Evolutionary conservation across 192 early-diverging fungal genomes (phyloP).

Genomic region (Rhizophagus sp.): DNA sequence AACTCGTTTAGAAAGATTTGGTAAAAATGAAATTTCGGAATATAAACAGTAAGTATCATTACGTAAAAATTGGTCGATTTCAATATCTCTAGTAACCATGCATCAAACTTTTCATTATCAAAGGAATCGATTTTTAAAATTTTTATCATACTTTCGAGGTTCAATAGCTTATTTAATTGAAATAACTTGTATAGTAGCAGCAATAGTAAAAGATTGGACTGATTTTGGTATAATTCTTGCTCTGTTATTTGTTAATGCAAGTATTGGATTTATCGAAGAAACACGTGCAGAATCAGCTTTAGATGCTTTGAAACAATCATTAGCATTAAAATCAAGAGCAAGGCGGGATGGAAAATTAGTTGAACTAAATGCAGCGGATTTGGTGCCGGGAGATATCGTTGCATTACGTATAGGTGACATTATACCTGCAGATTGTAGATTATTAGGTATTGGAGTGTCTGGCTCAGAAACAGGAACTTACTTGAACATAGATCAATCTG

Average conservation of each 20-base stretch:
- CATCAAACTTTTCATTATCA: not conserved
- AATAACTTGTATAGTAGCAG: slow-evolving; percentile 81
- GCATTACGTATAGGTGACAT: slow-evolving; percentile 92
- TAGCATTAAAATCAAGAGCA: slow-evolving; percentile 82
- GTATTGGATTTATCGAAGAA: slow-evolving; percentile 93
- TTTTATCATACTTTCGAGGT: slow-evolving; percentile 83
- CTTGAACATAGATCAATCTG: slow-evolving; percentile 90
- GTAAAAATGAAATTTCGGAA: slow-evolving; percentile 81
- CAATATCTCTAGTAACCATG: not conserved
- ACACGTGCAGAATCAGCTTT: slow-evolving; percentile 90
- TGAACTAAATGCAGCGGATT: slow-evolving; percentile 68
- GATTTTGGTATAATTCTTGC: slow-evolving; percentile 85
- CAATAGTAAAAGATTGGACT: slow-evolving; percentile 59
- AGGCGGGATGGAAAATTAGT: slow-evolving; percentile 76
- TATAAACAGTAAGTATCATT: slow-evolving; percentile 54
- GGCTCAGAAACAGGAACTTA: slow-evolving; percentile 75
- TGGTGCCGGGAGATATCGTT: slow-evolving; percentile 93
- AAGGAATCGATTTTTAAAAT: slow-evolving; percentile 79
- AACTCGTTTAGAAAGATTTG: slow-evolving; percentile 77
- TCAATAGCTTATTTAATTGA: slow-evolving; percentile 90
- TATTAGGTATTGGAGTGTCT: slow-evolving; percentile 72
- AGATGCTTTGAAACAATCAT: slow-evolving; percentile 90
- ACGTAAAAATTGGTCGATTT: not conserved
- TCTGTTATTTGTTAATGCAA: slow-evolving; percentile 81
- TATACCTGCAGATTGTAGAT: slow-evolving; percentile 85